Evolutionary conservation across 179 eudicot genomes (phyloP).

Genomic region (Nepenthes alata): DNA sequence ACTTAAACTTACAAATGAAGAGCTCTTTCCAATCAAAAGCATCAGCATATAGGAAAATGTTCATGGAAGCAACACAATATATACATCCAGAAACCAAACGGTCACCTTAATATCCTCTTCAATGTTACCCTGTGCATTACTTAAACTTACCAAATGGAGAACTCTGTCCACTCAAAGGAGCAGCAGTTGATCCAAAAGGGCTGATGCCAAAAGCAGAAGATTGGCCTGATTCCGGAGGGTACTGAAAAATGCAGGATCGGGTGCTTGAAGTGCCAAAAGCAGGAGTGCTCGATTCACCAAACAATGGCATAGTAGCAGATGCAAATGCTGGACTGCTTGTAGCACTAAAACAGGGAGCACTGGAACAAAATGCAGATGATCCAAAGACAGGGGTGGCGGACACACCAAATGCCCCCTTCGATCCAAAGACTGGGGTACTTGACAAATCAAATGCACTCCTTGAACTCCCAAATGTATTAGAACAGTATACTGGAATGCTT

Average conservation of each 20-base stretch:
- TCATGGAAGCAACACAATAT: too few relatives aligned
- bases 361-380: slow-evolving; percentile 42
- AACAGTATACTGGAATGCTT: too few relatives aligned
- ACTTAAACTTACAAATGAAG: slow-evolving; percentile 48
- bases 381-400: too few relatives aligned
- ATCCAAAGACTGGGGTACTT: too few relatives aligned
- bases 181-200: slow-evolving; percentile 52
- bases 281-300: slow-evolving; percentile 48
- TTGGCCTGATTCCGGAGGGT: slow-evolving; percentile 36
- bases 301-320: slow-evolving; percentile 40
- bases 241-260: slow-evolving; percentile 37
- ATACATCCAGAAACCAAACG: too few relatives aligned
- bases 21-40: slow-evolving; percentile 54
- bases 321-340: slow-evolving; percentile 52
- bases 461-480: too few relatives aligned
- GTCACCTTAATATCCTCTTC: background rate
- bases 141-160: slow-evolving; percentile 57
- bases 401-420: too few relatives aligned
- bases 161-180: slow-evolving; percentile 61
- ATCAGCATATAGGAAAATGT: too few relatives aligned
- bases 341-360: slow-evolving; percentile 47
- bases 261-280: slow-evolving; percentile 39
- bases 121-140: too few relatives aligned
- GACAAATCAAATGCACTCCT: too few relatives aligned
- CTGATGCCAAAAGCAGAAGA: slow-evolving; percentile 52